Conservation (phyloP, 768 basidiomycete genomes). For the Lactarius vividus region DNA sequence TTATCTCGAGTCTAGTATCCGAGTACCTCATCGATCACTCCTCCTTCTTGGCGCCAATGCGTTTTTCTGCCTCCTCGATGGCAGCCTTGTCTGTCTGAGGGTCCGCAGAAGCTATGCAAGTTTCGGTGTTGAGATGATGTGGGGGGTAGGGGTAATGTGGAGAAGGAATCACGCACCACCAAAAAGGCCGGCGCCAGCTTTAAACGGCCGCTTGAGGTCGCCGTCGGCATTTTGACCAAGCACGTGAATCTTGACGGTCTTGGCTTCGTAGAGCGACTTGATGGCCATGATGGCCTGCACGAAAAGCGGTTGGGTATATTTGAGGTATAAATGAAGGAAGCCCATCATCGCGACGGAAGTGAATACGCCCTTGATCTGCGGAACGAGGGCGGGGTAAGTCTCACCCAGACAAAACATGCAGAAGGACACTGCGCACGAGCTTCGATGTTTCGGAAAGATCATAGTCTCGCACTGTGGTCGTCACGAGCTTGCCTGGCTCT, state of each 20-base stretch:
- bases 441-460: constrained; percentile 88
- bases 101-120: constrained; percentile 47
- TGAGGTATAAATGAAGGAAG: constrained; percentile 91
- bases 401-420: constrained; percentile 22
- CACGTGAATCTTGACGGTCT: constrained; percentile 78
- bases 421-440: constrained; percentile 50
- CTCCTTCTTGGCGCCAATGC: constrained; percentile 77
- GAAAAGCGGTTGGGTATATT: constrained; percentile 95
- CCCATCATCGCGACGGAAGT: constrained; percentile 84
- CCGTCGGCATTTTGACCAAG: constrained; percentile 78
- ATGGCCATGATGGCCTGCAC: constrained; percentile 94
- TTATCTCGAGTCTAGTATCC: constrained; percentile 12
- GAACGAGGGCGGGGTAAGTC: constrained; percentile 27
- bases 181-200: constrained; percentile 64
- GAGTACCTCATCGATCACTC: constrained; percentile 12
- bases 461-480: constrained; percentile 93
- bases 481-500: constrained; percentile 70
- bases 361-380: constrained; percentile 61
- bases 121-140: constrained; percentile 12
- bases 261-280: constrained; percentile 86
- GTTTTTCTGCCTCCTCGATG: constrained; percentile 88
- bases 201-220: constrained; percentile 89
- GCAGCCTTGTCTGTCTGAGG: constrained; percentile 84
- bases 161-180: constrained; percentile 47
- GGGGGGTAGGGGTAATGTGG: background rate